These are phyloP conservation scores for Monosporascus sp. DNA, from an alignment of 2,329 filamentous ascomycete genomes.

Conservation along the genomic window DNA sequence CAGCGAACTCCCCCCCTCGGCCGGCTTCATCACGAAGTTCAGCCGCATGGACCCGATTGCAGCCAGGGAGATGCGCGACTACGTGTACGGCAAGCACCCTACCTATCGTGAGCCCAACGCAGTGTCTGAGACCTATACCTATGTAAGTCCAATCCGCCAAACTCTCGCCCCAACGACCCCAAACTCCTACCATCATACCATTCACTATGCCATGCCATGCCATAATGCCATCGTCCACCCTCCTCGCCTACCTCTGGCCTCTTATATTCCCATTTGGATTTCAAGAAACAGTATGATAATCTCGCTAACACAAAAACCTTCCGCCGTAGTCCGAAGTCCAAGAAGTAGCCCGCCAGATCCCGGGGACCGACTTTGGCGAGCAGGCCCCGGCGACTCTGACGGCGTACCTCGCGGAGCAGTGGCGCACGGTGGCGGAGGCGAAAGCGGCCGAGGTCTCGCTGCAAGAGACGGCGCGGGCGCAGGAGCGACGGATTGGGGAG, in stretches of 20 bases:
- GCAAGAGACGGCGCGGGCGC: conserved; percentile 1
- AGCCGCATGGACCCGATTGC: conserved; percentile 27
- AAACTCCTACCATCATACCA: too few species aligned
- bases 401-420: conserved; percentile 6
- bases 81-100: conserved; percentile 8
- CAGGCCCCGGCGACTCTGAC: background rate
- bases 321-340: conserved; percentile 15
- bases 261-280: too few species aligned
- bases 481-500: conserved; percentile 3
- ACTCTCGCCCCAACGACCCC: background rate
- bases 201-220: too few species aligned
- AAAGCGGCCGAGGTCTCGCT: conserved; percentile 4
- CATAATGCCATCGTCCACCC: too few species aligned
- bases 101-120: background rate
- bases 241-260: background rate
- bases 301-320: background rate
- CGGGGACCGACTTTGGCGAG: conserved; percentile 1
- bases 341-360: background rate
- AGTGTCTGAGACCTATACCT: conserved; percentile 10
- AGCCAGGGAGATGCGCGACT: conserved; percentile 15
- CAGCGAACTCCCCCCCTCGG: conserved; percentile 4
- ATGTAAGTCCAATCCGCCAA: conserved; percentile 7
- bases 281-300: too few species aligned
- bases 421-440: background rate
- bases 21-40: conserved; percentile 20